Base-by-base conservation (phyloP, 331 rosid species). In the Malus hybrid region DNA sequence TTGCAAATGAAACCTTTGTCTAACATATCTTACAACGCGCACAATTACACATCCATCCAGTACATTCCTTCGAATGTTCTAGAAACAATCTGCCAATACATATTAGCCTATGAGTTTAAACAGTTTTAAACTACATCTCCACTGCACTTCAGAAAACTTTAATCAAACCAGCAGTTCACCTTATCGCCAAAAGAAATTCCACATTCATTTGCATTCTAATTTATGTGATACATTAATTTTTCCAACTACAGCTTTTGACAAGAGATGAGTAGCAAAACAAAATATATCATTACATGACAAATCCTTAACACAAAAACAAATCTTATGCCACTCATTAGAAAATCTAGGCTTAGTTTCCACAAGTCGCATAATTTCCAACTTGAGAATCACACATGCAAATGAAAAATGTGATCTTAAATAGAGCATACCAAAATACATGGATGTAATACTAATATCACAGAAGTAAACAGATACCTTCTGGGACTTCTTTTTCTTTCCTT, bases 401-500 rank as follows among this genome's bases (percentile, higher is more conserved):
- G 69, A 57, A 77, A 46, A n/a, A 63, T 55, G 50, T 24, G 57
- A 55, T 10, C 65, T 24, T 36, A 75, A 73, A 69, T 67, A 5
- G 11, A 39, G 46, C 1, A 39, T 7, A 62, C 33, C 9, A 2
- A 62, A 28, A 71, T 68, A 80, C 71, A 39, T 66, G 57, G 65
- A 71, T 31, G 63, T 62, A 75, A 76, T 29, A 62, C 29, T 28
- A 28, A 28, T 39, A 39, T 31, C 31, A 78, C 19, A 74, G 20
- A 71, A 67, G 71, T n/a, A 83, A 74, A 69, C 34, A 52, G 83
- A 16, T 79, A 95, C 99, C 92, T 92, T 95, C 62, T 84, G 98
- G 36, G 86, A 67, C 86, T 90, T 94, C 71, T 90, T 95, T 92
- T 94, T 94, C 82, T 86, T 95, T 79, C 91, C 93, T 79, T 95